A percentile compares a stretch with the other conserved stretches of the same genome.
Evolutionary conservation across 2,329 filamentous ascomycete genomes (phyloP).

Genomic region (Pseudocercospora musae): DNA sequence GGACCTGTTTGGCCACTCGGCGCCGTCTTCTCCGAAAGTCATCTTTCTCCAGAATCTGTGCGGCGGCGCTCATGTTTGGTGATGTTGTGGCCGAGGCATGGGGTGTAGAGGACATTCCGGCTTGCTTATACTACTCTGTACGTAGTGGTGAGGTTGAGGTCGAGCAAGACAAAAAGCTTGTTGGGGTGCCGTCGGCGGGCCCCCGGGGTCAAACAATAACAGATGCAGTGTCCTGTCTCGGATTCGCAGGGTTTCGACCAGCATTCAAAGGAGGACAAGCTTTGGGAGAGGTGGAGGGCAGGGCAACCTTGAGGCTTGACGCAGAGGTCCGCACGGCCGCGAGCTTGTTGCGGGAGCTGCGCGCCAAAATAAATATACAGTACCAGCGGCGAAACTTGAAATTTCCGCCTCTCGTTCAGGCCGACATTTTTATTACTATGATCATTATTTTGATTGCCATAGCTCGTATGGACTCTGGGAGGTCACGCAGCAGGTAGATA

Average conservation of each 20-base stretch:
- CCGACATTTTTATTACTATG: too few relatives aligned
- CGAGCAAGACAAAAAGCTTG: not conserved
- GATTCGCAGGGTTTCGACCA: not conserved
- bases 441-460: not conserved
- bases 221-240: constrained; percentile 1
- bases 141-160: not conserved
- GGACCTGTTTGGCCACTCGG: not conserved
- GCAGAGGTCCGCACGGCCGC: not conserved
- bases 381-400: not conserved
- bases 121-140: too few relatives aligned
- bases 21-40: not conserved
- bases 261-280: not conserved
- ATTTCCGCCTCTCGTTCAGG: not conserved
- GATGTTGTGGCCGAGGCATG: not conserved
- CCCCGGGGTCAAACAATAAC: not conserved
- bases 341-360: not conserved
- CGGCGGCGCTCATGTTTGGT: not conserved
- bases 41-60: not conserved
- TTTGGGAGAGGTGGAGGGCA: not conserved
- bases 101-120: not conserved
- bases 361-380: not conserved
- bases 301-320: constrained; percentile 1
- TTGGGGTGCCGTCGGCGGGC: not conserved
- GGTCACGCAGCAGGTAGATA: not conserved
- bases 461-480: not conserved